These are phyloP conservation scores for Sporothrix pallida DNA, from an alignment of 2,329 filamentous ascomycete species.

Conservation along the genomic window DNA sequence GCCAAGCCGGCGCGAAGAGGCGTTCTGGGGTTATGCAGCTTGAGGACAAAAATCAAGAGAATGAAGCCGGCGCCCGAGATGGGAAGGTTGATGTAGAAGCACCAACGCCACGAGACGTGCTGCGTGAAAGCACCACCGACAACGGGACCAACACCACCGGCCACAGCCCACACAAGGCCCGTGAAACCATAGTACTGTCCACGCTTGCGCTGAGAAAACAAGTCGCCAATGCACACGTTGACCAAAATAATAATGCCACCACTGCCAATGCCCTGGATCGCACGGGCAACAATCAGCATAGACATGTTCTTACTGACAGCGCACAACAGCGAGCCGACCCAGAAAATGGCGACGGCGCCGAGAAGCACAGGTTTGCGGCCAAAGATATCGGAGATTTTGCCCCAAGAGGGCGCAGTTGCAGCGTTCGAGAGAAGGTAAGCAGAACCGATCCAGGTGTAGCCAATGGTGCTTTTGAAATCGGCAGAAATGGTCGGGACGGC, in stretches of 20 bases:
- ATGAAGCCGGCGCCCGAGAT: slow-evolving; percentile 51
- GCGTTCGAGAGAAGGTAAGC: slow-evolving; percentile 74
- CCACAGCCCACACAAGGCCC: slow-evolving; percentile 70
- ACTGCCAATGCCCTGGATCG: slow-evolving; percentile 59
- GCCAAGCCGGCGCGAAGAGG: slow-evolving; percentile 65
- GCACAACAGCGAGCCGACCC: slow-evolving; percentile 57
- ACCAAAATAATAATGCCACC: slow-evolving; percentile 59
- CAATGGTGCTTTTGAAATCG: slow-evolving; percentile 65
- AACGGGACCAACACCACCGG: slow-evolving; percentile 66
- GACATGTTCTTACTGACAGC: slow-evolving; percentile 53
- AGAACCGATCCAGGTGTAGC: slow-evolving; percentile 79
- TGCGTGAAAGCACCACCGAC: slow-evolving; percentile 67
- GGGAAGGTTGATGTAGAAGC: slow-evolving; percentile 67
- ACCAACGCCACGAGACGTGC: slow-evolving; percentile 68
- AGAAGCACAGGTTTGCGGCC: slow-evolving; percentile 61
- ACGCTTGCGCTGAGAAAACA: slow-evolving; percentile 55
- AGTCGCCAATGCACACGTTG: slow-evolving; percentile 60
- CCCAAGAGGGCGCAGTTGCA: slow-evolving; percentile 73
- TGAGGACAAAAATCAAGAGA: slow-evolving; percentile 65
- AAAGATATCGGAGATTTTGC: slow-evolving; percentile 64
- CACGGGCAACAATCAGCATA: slow-evolving; percentile 55
- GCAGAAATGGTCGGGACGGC: slow-evolving; percentile 65
- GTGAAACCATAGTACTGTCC: slow-evolving; percentile 67
- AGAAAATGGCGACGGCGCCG: slow-evolving; percentile 56
- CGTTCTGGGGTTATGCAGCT: slow-evolving; percentile 71